Base-by-base conservation (phyloP, 2,329 filamentous ascomycete genomes). In the Allantophomopsis cytisporea region DNA sequence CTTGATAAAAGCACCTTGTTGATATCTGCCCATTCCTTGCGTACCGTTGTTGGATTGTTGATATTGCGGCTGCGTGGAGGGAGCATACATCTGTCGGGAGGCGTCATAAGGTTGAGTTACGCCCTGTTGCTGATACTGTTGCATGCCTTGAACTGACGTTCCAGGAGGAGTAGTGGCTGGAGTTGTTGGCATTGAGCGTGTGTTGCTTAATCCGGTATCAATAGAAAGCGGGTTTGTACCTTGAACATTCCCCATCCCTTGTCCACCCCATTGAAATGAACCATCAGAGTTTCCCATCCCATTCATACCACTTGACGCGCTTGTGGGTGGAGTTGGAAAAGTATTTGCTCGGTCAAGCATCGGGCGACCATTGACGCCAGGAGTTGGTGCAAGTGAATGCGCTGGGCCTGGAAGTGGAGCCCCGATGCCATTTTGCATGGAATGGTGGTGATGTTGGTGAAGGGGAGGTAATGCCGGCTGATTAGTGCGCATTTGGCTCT, bases 311-410 rank as follows among this genome's bases (percentile, higher is more conserved):
- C 86, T 85, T 0, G 87, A 91, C n/a, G 87, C 83, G 57, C 85
- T 95, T 1, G 88, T 85, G 1, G 89, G 88, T 30, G 89, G 89
- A 3, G 89, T 95, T 3, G 89, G 88, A 60, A 95, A 95, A 2
- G 87, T 94, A 58, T 94, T 83, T 13, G 87, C 81, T 39, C 89
- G 77, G 46, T 95, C 88, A 31, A 94, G 63, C 6, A 75, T 69
- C 7, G 87, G 87, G 34, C 89, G 78, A 38, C 76, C 73, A 53
- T 85, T 76, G 18, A 69, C 41, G 63, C 56, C 78, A 61, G 75
- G 74, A 51, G 89, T 83, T 14, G 83, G 76, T 1, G 73, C 64
- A 34, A 78, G 57, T 23, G 72, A 61, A 37, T 68, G 60, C 45
- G 73, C 71, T 8, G 49, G 48, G 68, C 68, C 51, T 31, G 53